phyloP scores from a whole-genome alignment of 108 stramenopile genomes.

The Parietichytrium sp. region DNA sequence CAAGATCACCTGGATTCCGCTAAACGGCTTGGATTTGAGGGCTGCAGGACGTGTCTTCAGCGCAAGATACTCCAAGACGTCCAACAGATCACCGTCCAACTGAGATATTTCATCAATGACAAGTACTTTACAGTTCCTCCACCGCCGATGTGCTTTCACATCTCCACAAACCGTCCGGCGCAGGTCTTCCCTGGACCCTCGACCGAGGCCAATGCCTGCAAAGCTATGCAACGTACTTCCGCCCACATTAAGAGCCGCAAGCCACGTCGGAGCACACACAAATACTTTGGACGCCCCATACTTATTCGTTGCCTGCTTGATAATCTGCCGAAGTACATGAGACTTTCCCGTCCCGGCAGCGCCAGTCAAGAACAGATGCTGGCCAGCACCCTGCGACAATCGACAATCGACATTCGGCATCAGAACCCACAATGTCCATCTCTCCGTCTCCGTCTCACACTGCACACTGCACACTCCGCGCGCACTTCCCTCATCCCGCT shows the following conservation, averaged over 20 bases:
- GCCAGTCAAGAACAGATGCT: conserved; percentile 19
- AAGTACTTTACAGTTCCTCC: background rate
- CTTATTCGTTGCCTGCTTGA: background rate
- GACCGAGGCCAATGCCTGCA: background rate
- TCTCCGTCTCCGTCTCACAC: no score
- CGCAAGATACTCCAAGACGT: background rate
- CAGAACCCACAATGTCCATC: no score
- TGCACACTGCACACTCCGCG: no score
- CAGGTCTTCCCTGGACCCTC: background rate
- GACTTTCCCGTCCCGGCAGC: conserved; percentile 16
- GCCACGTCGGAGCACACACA: background rate
- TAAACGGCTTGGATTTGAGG: background rate
- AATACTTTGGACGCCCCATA: background rate
- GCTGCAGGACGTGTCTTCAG: background rate
- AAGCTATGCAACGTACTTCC: background rate
- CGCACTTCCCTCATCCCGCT: no score
- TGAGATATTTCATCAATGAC: conserved; percentile 24
- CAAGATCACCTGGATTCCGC: background rate
- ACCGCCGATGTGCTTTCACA: background rate
- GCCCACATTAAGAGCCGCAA: background rate
- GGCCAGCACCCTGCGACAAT: no score
- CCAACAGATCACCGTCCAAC: background rate
- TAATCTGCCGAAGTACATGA: background rate
- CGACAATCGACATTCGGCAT: no score
- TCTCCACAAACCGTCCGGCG: background rate